Percentiles rank a stretch among this genome's conserved stretches.
Evolutionary conservation across 2,329 filamentous ascomycete genomes (phyloP).

Genomic region (Botrytis pseudocinerea): DNA sequence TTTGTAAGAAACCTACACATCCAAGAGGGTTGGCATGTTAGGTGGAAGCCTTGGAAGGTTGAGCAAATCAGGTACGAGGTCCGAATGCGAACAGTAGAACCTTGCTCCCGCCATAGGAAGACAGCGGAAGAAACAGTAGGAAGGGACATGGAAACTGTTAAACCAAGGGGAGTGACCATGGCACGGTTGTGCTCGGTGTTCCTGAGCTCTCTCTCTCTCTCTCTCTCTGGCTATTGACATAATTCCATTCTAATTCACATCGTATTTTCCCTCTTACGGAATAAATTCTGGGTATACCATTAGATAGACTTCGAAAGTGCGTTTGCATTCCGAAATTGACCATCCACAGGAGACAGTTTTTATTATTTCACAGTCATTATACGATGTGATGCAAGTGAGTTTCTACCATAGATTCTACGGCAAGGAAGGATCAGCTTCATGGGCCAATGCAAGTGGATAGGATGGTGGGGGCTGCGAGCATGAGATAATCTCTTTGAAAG

Average conservation of each 20-base stretch:
- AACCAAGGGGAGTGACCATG: neutral
- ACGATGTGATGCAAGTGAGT: neutral
- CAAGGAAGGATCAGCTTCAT: constrained; percentile 4
- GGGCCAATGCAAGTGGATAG: neutral
- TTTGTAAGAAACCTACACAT: neutral
- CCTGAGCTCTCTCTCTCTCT: neutral
- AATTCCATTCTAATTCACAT: neutral
- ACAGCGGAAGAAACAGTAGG: neutral
- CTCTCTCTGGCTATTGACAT: neutral
- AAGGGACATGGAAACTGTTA: neutral
- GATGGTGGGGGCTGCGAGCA: constrained; percentile 2
- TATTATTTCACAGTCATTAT: neutral
- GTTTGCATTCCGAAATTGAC: neutral
- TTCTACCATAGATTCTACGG: neutral
- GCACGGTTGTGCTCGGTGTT: neutral
- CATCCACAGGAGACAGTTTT: neutral
- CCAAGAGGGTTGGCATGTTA: neutral
- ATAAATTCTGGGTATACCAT: neutral
- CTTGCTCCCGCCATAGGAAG: neutral
- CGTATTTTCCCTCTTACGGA: neutral
- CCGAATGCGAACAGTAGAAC: neutral
- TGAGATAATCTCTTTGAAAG: constrained; percentile 15
- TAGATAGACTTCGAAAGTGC: too few species aligned
- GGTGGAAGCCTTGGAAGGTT: neutral
- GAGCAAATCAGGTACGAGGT: neutral